Percentiles rank a stretch among this genome's conserved stretches.
Evolutionary conservation across 1,284 basidiomycete species (phyloP).

Genomic region (Cryptococcus sp.): DNA sequence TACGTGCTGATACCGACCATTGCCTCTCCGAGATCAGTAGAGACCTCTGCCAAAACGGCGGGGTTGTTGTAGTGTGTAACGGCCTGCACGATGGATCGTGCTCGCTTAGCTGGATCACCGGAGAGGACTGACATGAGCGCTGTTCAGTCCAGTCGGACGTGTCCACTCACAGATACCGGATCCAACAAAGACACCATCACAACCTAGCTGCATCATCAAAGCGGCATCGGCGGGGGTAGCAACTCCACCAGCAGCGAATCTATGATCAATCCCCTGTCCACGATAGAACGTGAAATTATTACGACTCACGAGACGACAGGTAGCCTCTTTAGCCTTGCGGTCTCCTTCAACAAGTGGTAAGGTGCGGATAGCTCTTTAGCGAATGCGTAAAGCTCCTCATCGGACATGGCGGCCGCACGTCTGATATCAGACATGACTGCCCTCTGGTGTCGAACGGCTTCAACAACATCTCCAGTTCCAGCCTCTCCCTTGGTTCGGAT

Average conservation of each 20-base stretch:
- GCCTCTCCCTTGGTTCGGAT: slow-evolving; percentile 97
- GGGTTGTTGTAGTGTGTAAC: slow-evolving; percentile 97
- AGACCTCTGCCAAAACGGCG: slow-evolving; percentile 62
- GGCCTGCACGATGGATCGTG: slow-evolving; percentile 95
- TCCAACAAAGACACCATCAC: slow-evolving; percentile 94
- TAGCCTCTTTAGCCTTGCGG: slow-evolving; percentile 84
- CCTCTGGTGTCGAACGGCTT: slow-evolving; percentile 90
- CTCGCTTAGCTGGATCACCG: slow-evolving; percentile 88
- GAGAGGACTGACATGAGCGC: slow-evolving; percentile 50
- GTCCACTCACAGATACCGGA: slow-evolving; percentile 81
- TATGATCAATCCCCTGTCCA: slow-evolving; percentile 31
- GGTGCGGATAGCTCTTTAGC: slow-evolving; percentile 91
- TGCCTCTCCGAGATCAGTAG: slow-evolving; percentile 80
- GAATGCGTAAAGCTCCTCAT: slow-evolving; percentile 92
- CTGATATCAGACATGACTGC: slow-evolving; percentile 80
- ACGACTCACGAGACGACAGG: slow-evolving; percentile 63
- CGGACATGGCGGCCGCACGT: slow-evolving; percentile 76
- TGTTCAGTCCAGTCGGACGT: background rate
- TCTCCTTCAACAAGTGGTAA: slow-evolving; percentile 97
- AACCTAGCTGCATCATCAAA: slow-evolving; percentile 98
- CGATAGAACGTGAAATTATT: background rate
- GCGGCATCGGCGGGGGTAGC: slow-evolving; percentile 96
- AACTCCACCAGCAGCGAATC: slow-evolving; percentile 93
- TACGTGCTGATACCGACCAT: slow-evolving; percentile 74
- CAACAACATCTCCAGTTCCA: slow-evolving; percentile 96